Percentiles rank a stretch among this genome's conserved stretches.
Evolutionary conservation across 768 basidiomycete species (phyloP).

Genomic region (Russula olivacea): DNA sequence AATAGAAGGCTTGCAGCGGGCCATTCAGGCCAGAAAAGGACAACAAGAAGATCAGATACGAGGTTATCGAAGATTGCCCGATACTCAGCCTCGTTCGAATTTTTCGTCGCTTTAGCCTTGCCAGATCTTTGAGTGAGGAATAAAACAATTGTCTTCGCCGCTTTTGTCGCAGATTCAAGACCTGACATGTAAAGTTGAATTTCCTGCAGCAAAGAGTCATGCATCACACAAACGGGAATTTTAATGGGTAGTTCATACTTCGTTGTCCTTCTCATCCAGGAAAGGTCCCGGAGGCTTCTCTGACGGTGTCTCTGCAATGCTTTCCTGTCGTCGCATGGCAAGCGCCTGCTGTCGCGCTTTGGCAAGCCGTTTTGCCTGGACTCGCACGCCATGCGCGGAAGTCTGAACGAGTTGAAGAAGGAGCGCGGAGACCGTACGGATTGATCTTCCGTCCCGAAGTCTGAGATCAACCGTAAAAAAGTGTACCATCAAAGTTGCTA

Average conservation of each 20-base stretch:
- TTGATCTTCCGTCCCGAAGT: slow-evolving; percentile 82
- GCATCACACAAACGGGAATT: not conserved
- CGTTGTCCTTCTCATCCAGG: slow-evolving; percentile 62
- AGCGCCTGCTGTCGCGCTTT: slow-evolving; percentile 57
- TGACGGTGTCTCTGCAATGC: slow-evolving; percentile 37
- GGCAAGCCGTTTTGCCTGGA: slow-evolving; percentile 57
- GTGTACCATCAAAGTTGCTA: slow-evolving; percentile 2
- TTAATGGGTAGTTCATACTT: slow-evolving; percentile 37
- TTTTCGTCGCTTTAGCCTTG: slow-evolving; percentile 82
- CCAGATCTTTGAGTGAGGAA: slow-evolving; percentile 54
- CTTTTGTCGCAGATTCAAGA: slow-evolving; percentile 75
- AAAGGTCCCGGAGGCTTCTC: slow-evolving; percentile 43
- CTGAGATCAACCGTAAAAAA: slow-evolving; percentile 37
- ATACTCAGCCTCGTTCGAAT: slow-evolving; percentile 91
- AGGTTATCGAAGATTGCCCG: slow-evolving; percentile 88
- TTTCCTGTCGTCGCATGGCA: slow-evolving; percentile 60
- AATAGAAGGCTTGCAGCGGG: slow-evolving; percentile 84
- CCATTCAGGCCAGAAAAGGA: slow-evolving; percentile 96
- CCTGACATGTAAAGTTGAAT: slow-evolving; percentile 64
- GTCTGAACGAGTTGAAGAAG: slow-evolving; percentile 96
- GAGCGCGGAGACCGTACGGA: slow-evolving; percentile 89
- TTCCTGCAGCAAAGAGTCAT: slow-evolving; percentile 38
- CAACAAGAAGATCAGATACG: slow-evolving; percentile 78
- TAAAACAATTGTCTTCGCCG: slow-evolving; percentile 67
- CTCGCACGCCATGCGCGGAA: slow-evolving; percentile 79